Evolutionary conservation across 2,329 filamentous ascomycete genomes (phyloP).

Genomic region (Penicillium concentricum): DNA sequence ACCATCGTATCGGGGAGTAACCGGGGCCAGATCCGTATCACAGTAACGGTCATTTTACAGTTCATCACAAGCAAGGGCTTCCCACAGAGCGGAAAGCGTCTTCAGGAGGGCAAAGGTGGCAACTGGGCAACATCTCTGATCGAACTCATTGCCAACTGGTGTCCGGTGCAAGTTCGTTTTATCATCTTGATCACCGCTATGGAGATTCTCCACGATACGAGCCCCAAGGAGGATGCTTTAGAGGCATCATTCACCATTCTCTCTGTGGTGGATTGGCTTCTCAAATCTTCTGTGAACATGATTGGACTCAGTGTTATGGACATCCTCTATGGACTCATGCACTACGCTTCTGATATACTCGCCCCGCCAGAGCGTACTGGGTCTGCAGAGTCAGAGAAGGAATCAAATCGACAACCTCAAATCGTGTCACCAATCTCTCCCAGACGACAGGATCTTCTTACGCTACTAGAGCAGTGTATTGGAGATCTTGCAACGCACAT

Average conservation of each 20-base stretch:
- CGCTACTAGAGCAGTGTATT: slow-evolving; percentile 75
- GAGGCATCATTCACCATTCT: slow-evolving; percentile 72
- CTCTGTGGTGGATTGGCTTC: slow-evolving; percentile 74
- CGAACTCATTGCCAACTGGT: slow-evolving; percentile 77
- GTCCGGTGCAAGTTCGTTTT: slow-evolving; percentile 91
- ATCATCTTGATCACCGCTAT: slow-evolving; percentile 80
- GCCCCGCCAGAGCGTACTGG: slow-evolving; percentile 56
- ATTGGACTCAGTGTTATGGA: slow-evolving; percentile 97
- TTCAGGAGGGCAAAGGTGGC: slow-evolving; percentile 44
- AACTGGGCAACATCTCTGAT: slow-evolving; percentile 84
- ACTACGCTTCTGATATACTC: slow-evolving; percentile 76
- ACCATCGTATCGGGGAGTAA: slow-evolving; percentile 78
- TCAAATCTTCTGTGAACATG: slow-evolving; percentile 86
- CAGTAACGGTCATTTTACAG: slow-evolving; percentile 69
- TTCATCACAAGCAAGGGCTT: slow-evolving; percentile 65
- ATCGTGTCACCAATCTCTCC: slow-evolving; percentile 45
- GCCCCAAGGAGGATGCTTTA: slow-evolving; percentile 68
- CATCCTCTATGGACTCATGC: slow-evolving; percentile 78
- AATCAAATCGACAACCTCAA: slow-evolving; percentile 9
- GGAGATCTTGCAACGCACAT: slow-evolving; percentile 91
- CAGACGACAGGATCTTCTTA: slow-evolving; percentile 62
- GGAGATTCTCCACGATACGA: slow-evolving; percentile 69
- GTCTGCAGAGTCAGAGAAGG: slow-evolving; percentile 28
- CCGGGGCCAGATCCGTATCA: slow-evolving; percentile 74
- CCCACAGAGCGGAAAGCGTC: slow-evolving; percentile 51